Conservation (phyloP, 2,329 filamentous ascomycete species). For the Neoascochyta sp. region DNA sequence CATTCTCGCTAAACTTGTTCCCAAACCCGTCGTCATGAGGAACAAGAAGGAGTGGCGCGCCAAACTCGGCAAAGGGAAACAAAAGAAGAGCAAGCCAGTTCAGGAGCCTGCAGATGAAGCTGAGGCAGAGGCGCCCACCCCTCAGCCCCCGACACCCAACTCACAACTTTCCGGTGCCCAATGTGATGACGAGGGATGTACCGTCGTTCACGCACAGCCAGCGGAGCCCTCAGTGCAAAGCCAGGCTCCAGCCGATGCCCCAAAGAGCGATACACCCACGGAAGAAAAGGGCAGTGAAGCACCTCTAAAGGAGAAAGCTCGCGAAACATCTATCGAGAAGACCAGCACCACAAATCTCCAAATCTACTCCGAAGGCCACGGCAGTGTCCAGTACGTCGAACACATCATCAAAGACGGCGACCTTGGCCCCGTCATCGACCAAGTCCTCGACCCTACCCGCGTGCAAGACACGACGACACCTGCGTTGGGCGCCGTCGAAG, state of each 20-base stretch:
- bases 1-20: constrained; percentile 70
- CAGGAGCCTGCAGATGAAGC: background rate
- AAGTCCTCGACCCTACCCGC: constrained; percentile 51
- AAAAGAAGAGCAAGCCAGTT: constrained; percentile 18
- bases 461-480: constrained; percentile 24
- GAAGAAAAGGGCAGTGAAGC: too few species aligned
- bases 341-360: constrained; percentile 35
- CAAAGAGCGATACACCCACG: background rate
- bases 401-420: constrained; percentile 71
- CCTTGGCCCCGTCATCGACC: constrained; percentile 62
- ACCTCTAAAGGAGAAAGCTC: too few species aligned
- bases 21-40: constrained; percentile 68
- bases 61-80: constrained; percentile 39
- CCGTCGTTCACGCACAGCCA: background rate
- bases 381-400: constrained; percentile 73
- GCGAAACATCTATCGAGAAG: constrained; percentile 2
- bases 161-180: too few species aligned
- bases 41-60: constrained; percentile 77
- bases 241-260: too few species aligned
- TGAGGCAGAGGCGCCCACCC: too few species aligned
- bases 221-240: background rate
- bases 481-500: constrained; percentile 16
- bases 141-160: too few species aligned
- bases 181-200: constrained; percentile 15
- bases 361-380: constrained; percentile 57